Evolutionary conservation across 225 moss, liverwort and hornwort species (phyloP).

Genomic region (Pseudoscleropodium purum): DNA sequence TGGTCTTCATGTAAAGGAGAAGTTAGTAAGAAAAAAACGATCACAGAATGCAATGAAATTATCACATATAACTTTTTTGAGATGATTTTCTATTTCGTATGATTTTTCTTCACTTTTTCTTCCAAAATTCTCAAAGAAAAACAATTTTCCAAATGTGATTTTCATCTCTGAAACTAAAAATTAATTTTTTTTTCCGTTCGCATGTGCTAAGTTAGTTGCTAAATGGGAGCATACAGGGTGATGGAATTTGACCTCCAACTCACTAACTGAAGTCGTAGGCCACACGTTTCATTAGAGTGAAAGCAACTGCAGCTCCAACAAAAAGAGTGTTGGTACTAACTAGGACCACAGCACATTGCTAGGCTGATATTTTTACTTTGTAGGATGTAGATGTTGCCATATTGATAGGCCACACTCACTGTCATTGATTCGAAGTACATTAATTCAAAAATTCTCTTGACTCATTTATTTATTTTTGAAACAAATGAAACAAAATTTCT

Average conservation of each 20-base stretch:
- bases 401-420: background rate
- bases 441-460: background rate
- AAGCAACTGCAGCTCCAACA: background rate
- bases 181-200: too few species aligned
- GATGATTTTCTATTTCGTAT: background rate
- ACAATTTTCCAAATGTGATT: background rate
- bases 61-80: background rate
- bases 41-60: accelerated
- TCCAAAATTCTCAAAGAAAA: background rate
- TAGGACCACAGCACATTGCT: background rate
- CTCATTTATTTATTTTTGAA: too few species aligned
- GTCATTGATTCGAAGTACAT: background rate
- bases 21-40: background rate
- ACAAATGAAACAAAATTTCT: too few species aligned
- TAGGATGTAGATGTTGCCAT: background rate
- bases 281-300: background rate
- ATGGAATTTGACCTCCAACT: background rate
- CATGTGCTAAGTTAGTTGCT: background rate
- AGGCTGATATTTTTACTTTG: too few species aligned
- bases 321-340: background rate
- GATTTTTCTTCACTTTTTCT: background rate
- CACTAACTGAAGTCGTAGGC: background rate
- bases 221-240: background rate
- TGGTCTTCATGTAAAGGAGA: background rate
- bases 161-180: background rate